phyloP scores from a whole-genome alignment of 1,139 yeast genomes.

The Taphrina betulina region DNA sequence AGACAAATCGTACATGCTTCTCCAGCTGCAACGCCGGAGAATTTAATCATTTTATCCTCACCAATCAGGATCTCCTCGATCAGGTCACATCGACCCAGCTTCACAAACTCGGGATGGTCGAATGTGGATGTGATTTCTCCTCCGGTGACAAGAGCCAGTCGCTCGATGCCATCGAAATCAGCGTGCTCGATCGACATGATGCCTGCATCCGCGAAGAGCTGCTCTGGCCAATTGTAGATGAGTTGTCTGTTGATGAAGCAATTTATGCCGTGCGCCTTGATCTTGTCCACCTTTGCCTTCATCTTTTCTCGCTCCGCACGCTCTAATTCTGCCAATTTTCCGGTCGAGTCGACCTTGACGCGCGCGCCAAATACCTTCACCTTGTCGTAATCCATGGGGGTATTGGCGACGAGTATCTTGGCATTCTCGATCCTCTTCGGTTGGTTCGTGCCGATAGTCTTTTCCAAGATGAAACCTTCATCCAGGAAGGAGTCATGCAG shows the following conservation, averaged over 20 bases:
- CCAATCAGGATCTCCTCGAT: constrained; percentile 94
- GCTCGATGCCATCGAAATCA: constrained; percentile 96
- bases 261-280: constrained; percentile 76
- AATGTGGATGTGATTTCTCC: constrained; percentile 98
- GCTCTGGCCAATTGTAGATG: constrained; percentile 97
- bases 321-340: constrained; percentile 91
- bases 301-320: constrained; percentile 90
- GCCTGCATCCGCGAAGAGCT: constrained; percentile 79
- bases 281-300: constrained; percentile 85
- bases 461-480: constrained; percentile 77
- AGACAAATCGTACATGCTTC: constrained; percentile 92
- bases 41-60: constrained; percentile 75
- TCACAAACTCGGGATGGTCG: constrained; percentile 83
- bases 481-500: constrained; percentile 88
- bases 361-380: constrained; percentile 97
- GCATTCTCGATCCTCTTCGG: constrained; percentile 83
- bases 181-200: constrained; percentile 97
- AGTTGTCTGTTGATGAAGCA: constrained; percentile 93
- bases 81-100: constrained; percentile 80
- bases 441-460: constrained; percentile 90
- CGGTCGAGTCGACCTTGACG: constrained; percentile 91
- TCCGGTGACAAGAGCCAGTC: constrained; percentile 93
- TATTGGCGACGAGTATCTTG: constrained; percentile 85
- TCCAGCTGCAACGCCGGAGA: constrained; percentile 92
- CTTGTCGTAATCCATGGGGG: constrained; percentile 94